Percentiles rank a stretch among this genome's conserved stretches.
Conservation (phyloP, 2,329 filamentous ascomycete species). For the Lecanosticta acicola region DNA sequence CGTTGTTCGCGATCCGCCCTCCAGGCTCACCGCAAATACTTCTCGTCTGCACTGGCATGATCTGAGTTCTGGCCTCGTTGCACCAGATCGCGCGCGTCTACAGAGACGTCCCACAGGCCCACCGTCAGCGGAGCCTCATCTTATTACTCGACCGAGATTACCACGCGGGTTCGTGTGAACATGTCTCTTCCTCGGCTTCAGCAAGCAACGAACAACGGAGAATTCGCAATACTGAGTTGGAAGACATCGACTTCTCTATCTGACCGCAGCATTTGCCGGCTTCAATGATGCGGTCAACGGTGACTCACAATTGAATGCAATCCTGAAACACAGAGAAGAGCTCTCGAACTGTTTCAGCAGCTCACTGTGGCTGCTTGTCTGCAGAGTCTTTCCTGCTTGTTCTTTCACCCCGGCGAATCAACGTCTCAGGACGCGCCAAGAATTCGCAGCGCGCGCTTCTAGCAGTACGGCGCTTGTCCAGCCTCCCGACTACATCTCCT, state of each 20-base stretch:
- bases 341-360: background rate
- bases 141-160: too few species aligned
- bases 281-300: conserved; percentile 8
- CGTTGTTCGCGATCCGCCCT: background rate
- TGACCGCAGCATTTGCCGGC: background rate
- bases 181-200: too few species aligned
- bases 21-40: background rate
- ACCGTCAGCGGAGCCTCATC: background rate
- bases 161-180: too few species aligned
- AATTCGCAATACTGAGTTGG: too few species aligned
- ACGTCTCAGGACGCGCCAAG: background rate
- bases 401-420: conserved; percentile 3
- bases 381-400: conserved; percentile 2
- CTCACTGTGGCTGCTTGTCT: conserved; percentile 2
- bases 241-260: background rate
- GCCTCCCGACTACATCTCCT: conserved; percentile 8
- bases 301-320: conserved; percentile 16
- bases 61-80: background rate
- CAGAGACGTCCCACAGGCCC: background rate
- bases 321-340: background rate
- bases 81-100: conserved; percentile 6
- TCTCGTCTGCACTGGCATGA: too few species aligned
- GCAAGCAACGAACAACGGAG: too few species aligned
- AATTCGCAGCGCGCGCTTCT: conserved; percentile 6
- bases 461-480: conserved; percentile 14